Evolutionary conservation across 2,329 filamentous ascomycete species (phyloP).

Genomic region (Cercospora zeina): DNA sequence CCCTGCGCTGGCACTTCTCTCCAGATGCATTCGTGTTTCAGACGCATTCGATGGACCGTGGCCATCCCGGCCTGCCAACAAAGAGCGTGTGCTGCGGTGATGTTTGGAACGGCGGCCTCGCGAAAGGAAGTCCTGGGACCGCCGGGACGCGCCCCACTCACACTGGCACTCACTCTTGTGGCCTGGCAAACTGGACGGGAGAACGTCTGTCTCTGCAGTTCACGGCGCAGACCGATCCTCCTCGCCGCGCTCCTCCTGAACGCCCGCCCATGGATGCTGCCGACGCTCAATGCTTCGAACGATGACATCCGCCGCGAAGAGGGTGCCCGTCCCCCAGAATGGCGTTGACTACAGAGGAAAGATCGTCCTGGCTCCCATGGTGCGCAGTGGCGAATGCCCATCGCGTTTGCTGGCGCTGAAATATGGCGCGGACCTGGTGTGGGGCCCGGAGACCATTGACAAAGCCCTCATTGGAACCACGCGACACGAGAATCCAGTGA

Average conservation of each 20-base stretch:
- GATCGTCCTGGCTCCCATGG: conserved; percentile 92
- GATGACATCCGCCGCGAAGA: conserved; percentile 48
- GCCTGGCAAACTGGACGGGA: no score
- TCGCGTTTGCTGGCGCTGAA: conserved; percentile 84
- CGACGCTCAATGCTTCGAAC: conserved; percentile 32
- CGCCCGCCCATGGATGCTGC: conserved; percentile 29
- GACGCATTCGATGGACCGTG: neutral
- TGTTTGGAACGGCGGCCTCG: neutral
- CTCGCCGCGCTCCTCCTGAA: neutral
- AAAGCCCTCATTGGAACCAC: conserved; percentile 85
- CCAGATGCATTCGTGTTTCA: conserved; percentile 26
- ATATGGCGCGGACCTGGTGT: conserved; percentile 95
- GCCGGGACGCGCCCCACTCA: no score
- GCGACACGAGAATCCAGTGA: conserved; percentile 71
- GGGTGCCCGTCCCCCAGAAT: conserved; percentile 78
- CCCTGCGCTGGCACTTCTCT: conserved; percentile 5
- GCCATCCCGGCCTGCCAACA: conserved; percentile 7
- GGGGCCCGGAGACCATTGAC: conserved; percentile 93
- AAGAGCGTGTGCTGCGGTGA: conserved; percentile 1
- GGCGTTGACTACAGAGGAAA: conserved; percentile 94
- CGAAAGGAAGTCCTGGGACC: conserved; percentile 2
- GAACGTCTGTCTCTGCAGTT: neutral
- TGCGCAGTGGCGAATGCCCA: conserved; percentile 85
- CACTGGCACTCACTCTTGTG: no score
- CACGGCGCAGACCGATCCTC: neutral